Evolutionary conservation across 106 monocot species (phyloP), one percentile per base, ranked within the genome.

Genomic region (Agapanthus africanus): DNA sequence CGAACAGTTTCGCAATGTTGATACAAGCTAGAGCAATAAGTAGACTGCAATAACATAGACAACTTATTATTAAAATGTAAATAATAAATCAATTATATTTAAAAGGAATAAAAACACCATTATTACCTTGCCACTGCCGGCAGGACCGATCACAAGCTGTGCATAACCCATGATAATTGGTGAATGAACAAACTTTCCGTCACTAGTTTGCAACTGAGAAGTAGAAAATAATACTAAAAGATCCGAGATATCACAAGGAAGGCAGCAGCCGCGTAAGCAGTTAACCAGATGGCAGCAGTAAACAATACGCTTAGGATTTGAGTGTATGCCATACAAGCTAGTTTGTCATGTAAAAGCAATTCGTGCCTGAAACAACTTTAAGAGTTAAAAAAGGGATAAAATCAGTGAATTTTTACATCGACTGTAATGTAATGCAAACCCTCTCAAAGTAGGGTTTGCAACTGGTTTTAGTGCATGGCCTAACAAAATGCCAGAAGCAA

Each of bases 141-240:
- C 95, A 13, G 95, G 95, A 14, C 95, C 91, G 52, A 95, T 95
- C 6, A 95, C 91, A 30, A 88, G 88, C 31, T 95, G 95, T 21
- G 95, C 95, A 59, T 79, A 95, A 25, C 95, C 86, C 95, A 95
- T 95, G 19, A 34, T 19, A 15, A 15, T 59, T 60, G 57, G 11
- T 23, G 10, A 6, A 11, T 15, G 33, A 60, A 31, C 32, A 36
- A 69, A 73, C 25, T 11, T 71, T 11, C 16, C 7, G 15, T 74
- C 32, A 71, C 25, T 37, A 41, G 15, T 61, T 25, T 23, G 15
- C 38, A 35, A 44, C 3, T 37, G 28, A 11, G 11, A 41, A 21
- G 18, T 6, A 22, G 15, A 41, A 52, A 47, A 19, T 16, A 49
- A 66, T 59, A 54, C 66, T 60, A 77, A 54, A 71, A 27, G 11